These are phyloP conservation scores for Phytophthora kernoviae DNA, from an alignment of 352 stramenopile species.

Conservation along the genomic window DNA sequence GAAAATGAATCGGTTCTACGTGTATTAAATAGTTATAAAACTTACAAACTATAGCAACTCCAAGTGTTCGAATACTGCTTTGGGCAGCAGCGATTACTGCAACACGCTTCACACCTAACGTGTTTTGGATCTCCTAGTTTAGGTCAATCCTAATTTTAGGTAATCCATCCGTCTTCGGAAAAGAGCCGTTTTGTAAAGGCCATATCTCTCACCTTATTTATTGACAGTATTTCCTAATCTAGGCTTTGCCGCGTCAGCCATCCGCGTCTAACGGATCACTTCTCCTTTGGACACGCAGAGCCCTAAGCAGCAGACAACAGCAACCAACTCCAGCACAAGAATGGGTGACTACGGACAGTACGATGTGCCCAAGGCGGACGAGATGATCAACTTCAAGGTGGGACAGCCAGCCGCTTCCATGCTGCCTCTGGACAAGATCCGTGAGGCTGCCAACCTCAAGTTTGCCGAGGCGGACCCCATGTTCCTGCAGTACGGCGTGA, in stretches of 20 bases:
- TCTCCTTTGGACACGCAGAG: conserved; percentile 3
- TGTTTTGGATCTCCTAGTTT: no score
- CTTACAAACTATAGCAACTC: no score
- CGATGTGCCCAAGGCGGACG: conserved; percentile 73
- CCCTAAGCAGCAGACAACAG: conserved; percentile 4
- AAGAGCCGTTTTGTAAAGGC: no score
- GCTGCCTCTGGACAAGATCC: conserved; percentile 89
- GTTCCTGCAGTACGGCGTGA: conserved; percentile 90
- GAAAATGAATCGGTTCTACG: no score
- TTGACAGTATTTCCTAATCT: no score
- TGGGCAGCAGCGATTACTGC: no score
- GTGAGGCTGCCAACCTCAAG: conserved; percentile 76
- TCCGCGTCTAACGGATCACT: background rate
- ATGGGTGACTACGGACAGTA: conserved; percentile 90
- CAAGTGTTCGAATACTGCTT: no score
- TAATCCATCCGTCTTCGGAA: no score
- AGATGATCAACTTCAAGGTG: conserved; percentile 93
- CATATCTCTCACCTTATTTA: background rate
- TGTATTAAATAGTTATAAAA: no score
- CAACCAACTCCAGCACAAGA: background rate
- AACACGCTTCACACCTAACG: no score
- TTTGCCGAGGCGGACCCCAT: conserved; percentile 86
- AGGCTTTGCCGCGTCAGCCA: no score
- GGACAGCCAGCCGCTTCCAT: conserved; percentile 80
- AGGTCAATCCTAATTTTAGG: no score